Base-by-base conservation (phyloP, 306 rosid species). In the Dryas drummondii region DNA sequence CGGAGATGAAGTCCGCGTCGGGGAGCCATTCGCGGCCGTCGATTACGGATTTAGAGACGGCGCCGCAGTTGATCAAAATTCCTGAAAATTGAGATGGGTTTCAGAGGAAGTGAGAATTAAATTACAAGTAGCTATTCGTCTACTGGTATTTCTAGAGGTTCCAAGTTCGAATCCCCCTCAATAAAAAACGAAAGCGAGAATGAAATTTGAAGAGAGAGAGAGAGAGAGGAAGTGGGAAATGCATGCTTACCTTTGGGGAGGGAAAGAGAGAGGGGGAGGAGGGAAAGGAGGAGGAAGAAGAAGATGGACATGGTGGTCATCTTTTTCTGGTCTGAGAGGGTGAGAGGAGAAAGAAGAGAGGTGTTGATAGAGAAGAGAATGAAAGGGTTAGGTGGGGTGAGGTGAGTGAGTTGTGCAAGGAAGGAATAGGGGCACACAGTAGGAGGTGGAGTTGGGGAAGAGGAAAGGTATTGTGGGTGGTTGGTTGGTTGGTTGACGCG, bases 21-120 rank as follows among this genome's bases (percentile, higher is more conserved):
- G 98, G 79, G 16, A 74, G 60, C 99, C 98, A 96, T 47, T 42
- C 2, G 5, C 71, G 92, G 61, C 80, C 89, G 6, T 79, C 70
- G 71, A 84, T 65, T 22, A 26, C 51, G 53, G 87, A 77, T 40
- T 41, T 22, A 0, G 79, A 17, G 0, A 66, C 60, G 54, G 93
- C 81, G 7, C 96, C 98, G 44, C 98, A 87, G 66, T 96, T 76
- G 48, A 96, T 86, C 62, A 79, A 79, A 55, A 66, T 17, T 44
- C 86, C 92, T 86, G 71, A 13, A 14, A 15, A 22, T 16, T 13
- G 0, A 6, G 37, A 32, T 32, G 37, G 37, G 37, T 32, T 32
- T 32, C 3, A 32, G 37, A 32, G 37, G 37, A 32, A 32, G 37
- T 32, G 37, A 32, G 37, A 1, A 1, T 27, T 27, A 27, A 27